Percentiles rank a stretch among this genome's conserved stretches.
phyloP scores from a whole-genome alignment of 2,329 filamentous ascomycete species.

The Trichophyton schoenleinii region DNA sequence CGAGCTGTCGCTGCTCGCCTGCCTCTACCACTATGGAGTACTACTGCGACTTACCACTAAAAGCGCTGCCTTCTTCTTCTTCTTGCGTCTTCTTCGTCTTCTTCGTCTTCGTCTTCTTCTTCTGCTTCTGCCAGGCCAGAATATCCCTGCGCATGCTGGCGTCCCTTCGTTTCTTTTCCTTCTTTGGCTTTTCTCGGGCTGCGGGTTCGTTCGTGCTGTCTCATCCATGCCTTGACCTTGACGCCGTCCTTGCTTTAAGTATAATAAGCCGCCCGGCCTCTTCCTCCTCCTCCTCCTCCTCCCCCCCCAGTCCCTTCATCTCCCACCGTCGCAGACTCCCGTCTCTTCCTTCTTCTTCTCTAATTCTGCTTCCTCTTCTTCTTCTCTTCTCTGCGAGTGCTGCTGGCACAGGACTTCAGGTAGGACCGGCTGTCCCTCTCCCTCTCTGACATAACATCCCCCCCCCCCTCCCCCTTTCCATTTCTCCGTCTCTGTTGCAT shows the following conservation, averaged over 20 bases:
- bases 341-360: neutral
- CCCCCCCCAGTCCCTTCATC: neutral
- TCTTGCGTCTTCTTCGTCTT: neutral
- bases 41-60: no score
- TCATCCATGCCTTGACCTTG: no score
- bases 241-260: neutral
- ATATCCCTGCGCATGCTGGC: no score
- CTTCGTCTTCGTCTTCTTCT: neutral
- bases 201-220: no score
- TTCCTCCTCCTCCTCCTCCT: neutral
- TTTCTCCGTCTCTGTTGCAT: neutral
- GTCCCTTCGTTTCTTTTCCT: neutral
- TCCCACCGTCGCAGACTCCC: neutral
- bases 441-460: no score
- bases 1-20: neutral
- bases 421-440: neutral
- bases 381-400: neutral
- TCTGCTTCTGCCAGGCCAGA: neutral
- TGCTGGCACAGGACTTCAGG: neutral
- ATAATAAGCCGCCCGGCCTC: neutral
- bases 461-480: neutral
- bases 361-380: neutral
- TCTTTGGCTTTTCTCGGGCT: neutral
- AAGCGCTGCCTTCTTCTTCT: neutral
- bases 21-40: neutral